A percentile compares a stretch with the other conserved stretches of the same genome.
Conservation (phyloP, 495 filamentous ascomycete species). For the Penicillium tannophilum region DNA sequence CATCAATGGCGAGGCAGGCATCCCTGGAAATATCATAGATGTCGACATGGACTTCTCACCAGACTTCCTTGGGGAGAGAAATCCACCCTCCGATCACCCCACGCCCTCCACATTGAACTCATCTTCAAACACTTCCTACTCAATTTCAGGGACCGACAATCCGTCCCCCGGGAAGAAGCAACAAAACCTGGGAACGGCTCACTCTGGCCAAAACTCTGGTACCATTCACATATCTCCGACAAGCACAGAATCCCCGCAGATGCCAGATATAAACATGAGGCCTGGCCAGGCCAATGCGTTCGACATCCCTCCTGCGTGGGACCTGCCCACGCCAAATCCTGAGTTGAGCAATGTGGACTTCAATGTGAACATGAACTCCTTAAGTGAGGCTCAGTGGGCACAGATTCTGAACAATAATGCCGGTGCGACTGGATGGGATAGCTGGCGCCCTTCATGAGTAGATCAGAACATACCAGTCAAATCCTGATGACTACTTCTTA, state of each 20-base stretch:
- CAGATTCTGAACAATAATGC: conserved; percentile 30
- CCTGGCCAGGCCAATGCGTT: conserved; percentile 15
- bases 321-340: conserved; percentile 22
- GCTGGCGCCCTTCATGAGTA: conserved; percentile 30
- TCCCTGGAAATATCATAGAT: conserved; percentile 21
- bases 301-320: conserved; percentile 28
- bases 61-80: conserved; percentile 31
- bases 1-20: conserved; percentile 8
- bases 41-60: conserved; percentile 38
- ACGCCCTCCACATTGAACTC: conserved; percentile 41
- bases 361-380: conserved; percentile 25
- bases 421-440: conserved; percentile 27
- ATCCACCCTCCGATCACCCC: conserved; percentile 37
- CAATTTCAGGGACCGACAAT: conserved; percentile 29
- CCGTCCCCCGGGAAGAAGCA: conserved; percentile 25
- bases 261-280: conserved; percentile 17
- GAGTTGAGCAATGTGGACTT: conserved; percentile 25
- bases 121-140: conserved; percentile 38
- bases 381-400: conserved; percentile 42
- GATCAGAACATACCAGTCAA: neutral
- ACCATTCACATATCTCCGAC: conserved; percentile 19
- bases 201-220: conserved; percentile 16
- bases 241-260: conserved; percentile 14
- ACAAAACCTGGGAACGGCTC: conserved; percentile 11
- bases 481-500: neutral